Evolutionary conservation across 139 green algal species (phyloP).

Genomic region (Zygnema circumcarinatum): DNA sequence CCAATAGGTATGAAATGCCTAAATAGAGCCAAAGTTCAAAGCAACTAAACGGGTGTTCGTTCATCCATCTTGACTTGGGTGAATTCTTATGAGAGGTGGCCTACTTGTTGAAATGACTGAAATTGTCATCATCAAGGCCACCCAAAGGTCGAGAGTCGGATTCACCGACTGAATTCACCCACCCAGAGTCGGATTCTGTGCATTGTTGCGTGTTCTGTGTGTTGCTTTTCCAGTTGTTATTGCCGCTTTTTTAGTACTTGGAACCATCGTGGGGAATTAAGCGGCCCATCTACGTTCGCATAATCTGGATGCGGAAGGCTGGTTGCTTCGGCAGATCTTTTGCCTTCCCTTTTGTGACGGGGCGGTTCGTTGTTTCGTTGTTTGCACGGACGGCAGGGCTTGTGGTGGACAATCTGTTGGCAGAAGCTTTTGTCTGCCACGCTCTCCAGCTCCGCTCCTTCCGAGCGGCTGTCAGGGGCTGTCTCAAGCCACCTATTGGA

Average conservation of each 20-base stretch:
- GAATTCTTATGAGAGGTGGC: neutral
- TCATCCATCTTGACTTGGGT: neutral
- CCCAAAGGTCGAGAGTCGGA: neutral
- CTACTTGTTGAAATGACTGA: neutral
- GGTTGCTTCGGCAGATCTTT: too few species aligned
- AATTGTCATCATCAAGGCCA: neutral
- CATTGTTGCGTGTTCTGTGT: too few species aligned
- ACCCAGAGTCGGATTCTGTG: too few species aligned
- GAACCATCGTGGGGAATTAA: too few species aligned
- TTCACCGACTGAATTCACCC: too few species aligned
- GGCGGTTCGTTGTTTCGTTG: too few species aligned
- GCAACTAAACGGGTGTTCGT: neutral
- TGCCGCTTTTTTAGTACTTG: too few species aligned
- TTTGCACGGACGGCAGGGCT: neutral
- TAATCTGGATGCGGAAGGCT: too few species aligned
- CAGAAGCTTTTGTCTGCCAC: neutral
- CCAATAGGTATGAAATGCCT: neutral
- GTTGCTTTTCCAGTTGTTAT: too few species aligned
- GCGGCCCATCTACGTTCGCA: too few species aligned
- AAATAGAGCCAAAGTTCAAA: neutral
- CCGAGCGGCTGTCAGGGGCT: neutral
- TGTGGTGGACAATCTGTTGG: neutral
- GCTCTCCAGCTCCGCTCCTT: neutral
- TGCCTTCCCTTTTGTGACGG: too few species aligned
- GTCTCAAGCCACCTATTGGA: neutral